Evolutionary conservation across 2,329 filamentous ascomycete species (phyloP).

Genomic region (Monosporascus sp.): DNA sequence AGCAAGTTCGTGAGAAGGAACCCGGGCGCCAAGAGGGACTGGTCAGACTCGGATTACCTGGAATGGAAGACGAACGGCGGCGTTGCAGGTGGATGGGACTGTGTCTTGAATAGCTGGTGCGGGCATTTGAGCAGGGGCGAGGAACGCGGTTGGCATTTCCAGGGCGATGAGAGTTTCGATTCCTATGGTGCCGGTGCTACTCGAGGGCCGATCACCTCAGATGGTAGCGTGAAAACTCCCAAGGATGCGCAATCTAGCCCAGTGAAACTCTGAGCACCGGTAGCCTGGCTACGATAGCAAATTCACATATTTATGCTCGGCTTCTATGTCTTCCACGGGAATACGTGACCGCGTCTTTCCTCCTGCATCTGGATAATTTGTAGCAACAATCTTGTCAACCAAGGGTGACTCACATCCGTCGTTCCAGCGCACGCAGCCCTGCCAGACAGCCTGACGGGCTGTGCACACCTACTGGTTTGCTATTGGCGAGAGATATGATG

Average conservation of each 20-base stretch:
- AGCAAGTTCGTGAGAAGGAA: neutral
- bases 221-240: neutral
- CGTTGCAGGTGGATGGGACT: constrained; percentile 1
- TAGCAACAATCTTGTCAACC: too few relatives aligned
- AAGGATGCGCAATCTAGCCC: neutral
- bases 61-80: neutral
- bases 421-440: too few relatives aligned
- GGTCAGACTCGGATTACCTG: neutral
- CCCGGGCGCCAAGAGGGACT: neutral
- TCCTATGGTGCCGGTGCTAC: neutral
- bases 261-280: neutral
- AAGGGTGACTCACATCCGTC: too few relatives aligned
- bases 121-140: neutral
- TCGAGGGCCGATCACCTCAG: neutral
- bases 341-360: too few relatives aligned
- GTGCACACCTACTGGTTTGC: too few relatives aligned
- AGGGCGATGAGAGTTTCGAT: constrained; percentile 1
- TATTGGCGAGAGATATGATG: too few relatives aligned
- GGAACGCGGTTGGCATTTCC: neutral
- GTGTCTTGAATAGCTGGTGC: constrained; percentile 1
- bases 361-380: too few relatives aligned
- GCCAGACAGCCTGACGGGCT: too few relatives aligned
- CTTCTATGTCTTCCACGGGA: neutral
- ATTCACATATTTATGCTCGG: neutral
- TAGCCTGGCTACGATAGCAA: too few relatives aligned